These are phyloP conservation scores for Penicillium pancosmium DNA, from an alignment of 495 filamentous ascomycete species.

Conservation along the genomic window DNA sequence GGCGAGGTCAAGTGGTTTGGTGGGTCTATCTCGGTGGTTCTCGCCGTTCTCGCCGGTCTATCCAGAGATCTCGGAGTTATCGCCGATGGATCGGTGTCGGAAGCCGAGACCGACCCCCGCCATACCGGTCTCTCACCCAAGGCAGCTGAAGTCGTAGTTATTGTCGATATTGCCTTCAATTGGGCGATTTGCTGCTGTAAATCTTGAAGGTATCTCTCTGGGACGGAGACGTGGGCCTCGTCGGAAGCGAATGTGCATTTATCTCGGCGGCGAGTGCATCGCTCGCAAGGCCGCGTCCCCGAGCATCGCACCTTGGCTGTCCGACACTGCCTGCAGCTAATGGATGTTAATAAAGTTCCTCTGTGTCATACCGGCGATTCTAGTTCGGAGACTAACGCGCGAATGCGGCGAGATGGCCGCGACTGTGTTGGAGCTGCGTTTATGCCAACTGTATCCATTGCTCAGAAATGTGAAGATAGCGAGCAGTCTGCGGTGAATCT, in stretches of 20 bases:
- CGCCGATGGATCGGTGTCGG: not conserved
- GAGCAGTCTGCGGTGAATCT: not conserved
- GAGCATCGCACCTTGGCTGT: slow-evolving; percentile 5
- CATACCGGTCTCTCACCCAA: not conserved
- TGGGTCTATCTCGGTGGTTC: not conserved
- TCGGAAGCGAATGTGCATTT: slow-evolving; percentile 1
- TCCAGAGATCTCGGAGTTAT: not conserved
- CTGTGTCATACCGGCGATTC: no score
- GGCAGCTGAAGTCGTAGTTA: not conserved
- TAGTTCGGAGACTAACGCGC: not conserved
- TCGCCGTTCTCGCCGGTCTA: not conserved
- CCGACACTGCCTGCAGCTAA: slow-evolving; percentile 7
- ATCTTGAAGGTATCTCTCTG: slow-evolving; percentile 1
- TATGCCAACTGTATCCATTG: not conserved
- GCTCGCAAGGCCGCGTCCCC: slow-evolving; percentile 1
- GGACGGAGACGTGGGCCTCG: slow-evolving; percentile 3
- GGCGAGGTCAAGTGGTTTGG: not conserved
- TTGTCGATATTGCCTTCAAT: not conserved
- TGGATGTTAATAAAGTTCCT: no score
- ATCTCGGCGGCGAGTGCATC: slow-evolving; percentile 4
- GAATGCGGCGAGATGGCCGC: not conserved
- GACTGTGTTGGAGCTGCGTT: not conserved
- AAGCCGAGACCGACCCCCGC: not conserved
- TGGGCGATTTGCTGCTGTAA: not conserved
- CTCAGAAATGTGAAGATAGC: not conserved